Percentiles rank a stretch among this genome's conserved stretches.
Conservation (phyloP, 1,284 basidiomycete species). For the Kalmanozyma brasiliensis region DNA sequence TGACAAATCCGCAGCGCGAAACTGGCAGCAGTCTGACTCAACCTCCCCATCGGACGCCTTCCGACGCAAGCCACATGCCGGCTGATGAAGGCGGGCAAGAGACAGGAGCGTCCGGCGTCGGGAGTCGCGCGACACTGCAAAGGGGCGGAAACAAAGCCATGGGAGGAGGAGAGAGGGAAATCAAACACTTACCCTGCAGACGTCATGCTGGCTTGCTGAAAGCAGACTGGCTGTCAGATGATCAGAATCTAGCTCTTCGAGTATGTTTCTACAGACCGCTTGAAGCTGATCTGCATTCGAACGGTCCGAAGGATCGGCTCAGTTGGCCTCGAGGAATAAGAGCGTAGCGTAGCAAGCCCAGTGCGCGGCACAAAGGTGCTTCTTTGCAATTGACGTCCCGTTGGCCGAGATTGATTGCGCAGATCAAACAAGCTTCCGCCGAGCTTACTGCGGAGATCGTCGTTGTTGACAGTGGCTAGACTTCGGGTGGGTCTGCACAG, state of each 20-base stretch:
- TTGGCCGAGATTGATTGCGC: not conserved
- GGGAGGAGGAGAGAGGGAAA: not conserved
- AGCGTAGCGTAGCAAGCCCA: too few species aligned
- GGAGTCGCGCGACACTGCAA: too few species aligned
- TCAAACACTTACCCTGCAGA: conserved; percentile 35
- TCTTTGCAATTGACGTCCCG: too few species aligned
- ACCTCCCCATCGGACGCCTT: too few species aligned
- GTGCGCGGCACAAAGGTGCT: too few species aligned
- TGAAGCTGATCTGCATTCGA: not conserved
- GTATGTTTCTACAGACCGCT: not conserved
- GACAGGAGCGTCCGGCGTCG: too few species aligned
- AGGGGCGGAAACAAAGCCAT: not conserved
- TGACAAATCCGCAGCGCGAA: too few species aligned
- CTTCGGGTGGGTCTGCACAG: not conserved
- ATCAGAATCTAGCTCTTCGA: not conserved
- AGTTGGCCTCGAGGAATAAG: too few species aligned
- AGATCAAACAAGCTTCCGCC: conserved; percentile 16
- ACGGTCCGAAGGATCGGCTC: too few species aligned
- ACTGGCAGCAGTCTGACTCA: too few species aligned
- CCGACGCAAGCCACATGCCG: conserved; percentile 11
- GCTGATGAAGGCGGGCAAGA: too few species aligned
- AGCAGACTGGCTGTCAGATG: not conserved
- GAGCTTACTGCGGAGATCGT: conserved; percentile 17
- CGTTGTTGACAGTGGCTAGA: conserved; percentile 7
- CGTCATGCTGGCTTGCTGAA: conserved; percentile 12